phyloP scores from a whole-genome alignment of 2,329 filamentous ascomycete genomes.

The Botrytis pseudocinerea region DNA sequence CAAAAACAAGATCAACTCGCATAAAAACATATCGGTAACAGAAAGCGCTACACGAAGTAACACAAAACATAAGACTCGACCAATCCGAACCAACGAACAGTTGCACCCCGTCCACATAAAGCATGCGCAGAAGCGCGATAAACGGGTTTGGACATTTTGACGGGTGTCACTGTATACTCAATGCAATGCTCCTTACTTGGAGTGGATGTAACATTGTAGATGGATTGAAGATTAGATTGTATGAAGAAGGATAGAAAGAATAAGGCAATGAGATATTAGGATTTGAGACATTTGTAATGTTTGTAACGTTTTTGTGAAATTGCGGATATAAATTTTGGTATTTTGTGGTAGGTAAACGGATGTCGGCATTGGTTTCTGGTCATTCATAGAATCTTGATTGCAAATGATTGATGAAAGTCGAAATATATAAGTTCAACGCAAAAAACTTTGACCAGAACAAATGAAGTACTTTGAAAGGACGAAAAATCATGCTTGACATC shows the following conservation, averaged over 20 bases:
- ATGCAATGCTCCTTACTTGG: not conserved
- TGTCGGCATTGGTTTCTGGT: not conserved
- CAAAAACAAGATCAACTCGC: not conserved
- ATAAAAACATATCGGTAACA: not conserved
- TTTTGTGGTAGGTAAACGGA: not conserved
- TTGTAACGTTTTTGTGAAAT: constrained; percentile 1
- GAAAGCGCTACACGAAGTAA: not conserved
- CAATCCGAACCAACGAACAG: not conserved
- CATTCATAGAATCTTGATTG: not conserved
- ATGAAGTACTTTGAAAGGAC: not conserved
- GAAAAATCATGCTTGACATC: not conserved
- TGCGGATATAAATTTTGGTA: not conserved
- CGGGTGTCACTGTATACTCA: constrained; percentile 4
- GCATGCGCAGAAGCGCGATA: not conserved
- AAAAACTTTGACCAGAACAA: not conserved
- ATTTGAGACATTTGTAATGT: not conserved
- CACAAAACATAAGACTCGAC: not conserved
- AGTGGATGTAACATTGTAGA: not conserved
- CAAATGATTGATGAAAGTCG: not conserved
- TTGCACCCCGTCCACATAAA: not conserved
- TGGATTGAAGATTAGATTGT: not conserved
- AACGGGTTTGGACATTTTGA: not conserved
- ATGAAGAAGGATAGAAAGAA: too few species aligned
- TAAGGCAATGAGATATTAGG: too few species aligned
- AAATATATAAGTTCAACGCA: too few species aligned